Base-by-base conservation (phyloP, 148 eudicot species). In the Linanthus parryae region DNA sequence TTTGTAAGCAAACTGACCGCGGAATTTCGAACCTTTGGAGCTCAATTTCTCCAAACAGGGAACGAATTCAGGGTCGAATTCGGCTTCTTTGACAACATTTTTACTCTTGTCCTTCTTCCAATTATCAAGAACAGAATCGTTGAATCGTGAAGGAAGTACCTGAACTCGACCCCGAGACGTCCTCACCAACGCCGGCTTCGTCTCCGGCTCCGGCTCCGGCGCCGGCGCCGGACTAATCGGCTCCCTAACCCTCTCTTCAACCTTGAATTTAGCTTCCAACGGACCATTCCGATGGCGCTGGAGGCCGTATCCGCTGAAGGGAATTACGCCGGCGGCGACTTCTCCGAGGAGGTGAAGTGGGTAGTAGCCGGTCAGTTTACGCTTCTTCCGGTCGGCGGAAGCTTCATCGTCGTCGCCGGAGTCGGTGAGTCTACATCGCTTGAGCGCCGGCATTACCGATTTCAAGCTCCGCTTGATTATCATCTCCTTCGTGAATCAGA, bases 61-160 rank as follows among this genome's bases (percentile, higher is more conserved):
- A 20, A 22, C 48, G 22, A 54, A 57, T 18, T 69, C 74, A 20
- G 64, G 59, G 42, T 77, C 28, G 27, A 9, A 9, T 44, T 44
- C 48, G 33, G 33, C 0, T 25, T 78, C 74, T 37, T 36, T 56
- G 38, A 27, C 52, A 58, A 46, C 43, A 61, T 49, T 50, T 35
- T 58, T 81, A 73, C 53, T 58, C 60, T 75, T 80, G 54, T 84
- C 99, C 66, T 92, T 84, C 88, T 88, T 94, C 99, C 99, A 94
- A 69, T 94, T 83, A 81, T 82, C 99, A 9, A 94, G 69, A 51
- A 94, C 56, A 1, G 99, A 94, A 64, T 94, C 99, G 40, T 82
- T 94, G 57, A 79, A 94, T 59, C 84, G 61, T 34, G 96, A 88
- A 39, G 99, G 99, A 44, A 94, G 65, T 48, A 83, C 96, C 88